Percentiles rank a stretch among this genome's conserved stretches.
Conservation (phyloP, 805 yeast genomes). For the Suhomyces faveliae region DNA sequence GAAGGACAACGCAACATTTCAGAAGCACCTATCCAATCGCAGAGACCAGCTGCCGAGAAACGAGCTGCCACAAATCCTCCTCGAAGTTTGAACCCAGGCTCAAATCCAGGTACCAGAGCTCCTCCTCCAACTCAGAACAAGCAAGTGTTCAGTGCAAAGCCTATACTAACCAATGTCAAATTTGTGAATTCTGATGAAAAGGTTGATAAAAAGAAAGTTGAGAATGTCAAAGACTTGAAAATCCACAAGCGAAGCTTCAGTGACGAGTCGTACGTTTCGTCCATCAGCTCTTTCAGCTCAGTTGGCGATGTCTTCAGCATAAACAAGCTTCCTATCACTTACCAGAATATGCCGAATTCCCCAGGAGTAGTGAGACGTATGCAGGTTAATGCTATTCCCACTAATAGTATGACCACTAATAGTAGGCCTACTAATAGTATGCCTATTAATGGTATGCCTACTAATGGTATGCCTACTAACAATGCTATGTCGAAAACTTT, state of each 20-base stretch:
- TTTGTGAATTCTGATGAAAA: background rate
- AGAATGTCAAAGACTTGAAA: conserved; percentile 2
- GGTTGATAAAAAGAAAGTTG: background rate
- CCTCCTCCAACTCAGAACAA: background rate
- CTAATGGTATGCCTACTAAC: too few species aligned
- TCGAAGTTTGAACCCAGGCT: background rate
- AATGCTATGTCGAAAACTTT: too few species aligned
- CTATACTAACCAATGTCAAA: conserved; percentile 3
- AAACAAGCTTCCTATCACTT: conserved; percentile 6
- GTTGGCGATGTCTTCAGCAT: conserved; percentile 30
- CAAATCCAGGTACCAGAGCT: background rate
- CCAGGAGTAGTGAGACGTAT: background rate
- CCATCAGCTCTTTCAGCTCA: conserved; percentile 38
- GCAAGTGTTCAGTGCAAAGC: background rate
- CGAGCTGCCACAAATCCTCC: too few species aligned
- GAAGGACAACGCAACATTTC: too few species aligned
- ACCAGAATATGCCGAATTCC: background rate
- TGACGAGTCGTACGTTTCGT: conserved; percentile 37
- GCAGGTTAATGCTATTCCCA: background rate
- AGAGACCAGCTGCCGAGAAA: too few species aligned
- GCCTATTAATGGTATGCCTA: too few species aligned
- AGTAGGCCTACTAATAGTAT: too few species aligned
- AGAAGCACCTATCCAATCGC: too few species aligned
- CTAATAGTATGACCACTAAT: too few species aligned
- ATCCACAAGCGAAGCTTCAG: conserved; percentile 30